Evolutionary conservation across 1,284 basidiomycete genomes (phyloP).

Genomic region (Ceratobasidium papillatum): DNA sequence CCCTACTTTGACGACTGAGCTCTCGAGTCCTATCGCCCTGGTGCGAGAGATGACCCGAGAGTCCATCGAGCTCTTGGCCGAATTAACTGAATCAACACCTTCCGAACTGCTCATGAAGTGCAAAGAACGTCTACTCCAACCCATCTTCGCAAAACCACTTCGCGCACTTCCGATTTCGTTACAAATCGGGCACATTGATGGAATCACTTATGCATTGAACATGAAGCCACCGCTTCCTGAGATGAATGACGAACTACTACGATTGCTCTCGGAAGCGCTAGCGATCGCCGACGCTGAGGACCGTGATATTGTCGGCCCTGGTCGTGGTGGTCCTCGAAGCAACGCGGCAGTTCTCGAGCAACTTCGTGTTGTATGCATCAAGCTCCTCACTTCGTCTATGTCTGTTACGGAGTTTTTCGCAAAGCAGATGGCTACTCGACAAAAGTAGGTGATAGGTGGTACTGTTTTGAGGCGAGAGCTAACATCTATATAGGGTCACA

Average conservation of each 20-base stretch:
- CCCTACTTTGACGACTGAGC: conserved; percentile 88
- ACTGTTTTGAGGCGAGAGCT: conserved; percentile 33
- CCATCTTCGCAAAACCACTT: conserved; percentile 97
- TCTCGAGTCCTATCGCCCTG: conserved; percentile 86
- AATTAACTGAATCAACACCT: conserved; percentile 75
- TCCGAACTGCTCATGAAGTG: conserved; percentile 85
- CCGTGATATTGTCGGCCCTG: conserved; percentile 77
- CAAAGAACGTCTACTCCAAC: conserved; percentile 85
- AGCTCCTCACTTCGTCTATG: conserved; percentile 93
- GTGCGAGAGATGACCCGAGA: conserved; percentile 87
- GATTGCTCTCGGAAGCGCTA: conserved; percentile 92
- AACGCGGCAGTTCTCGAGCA: conserved; percentile 85
- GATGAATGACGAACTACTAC: conserved; percentile 90
- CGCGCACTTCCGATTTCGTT: conserved; percentile 94
- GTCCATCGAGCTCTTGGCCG: conserved; percentile 83
- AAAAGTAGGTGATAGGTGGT: conserved; percentile 64
- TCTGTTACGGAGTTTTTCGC: conserved; percentile 92
- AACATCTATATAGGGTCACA: conserved; percentile 72
- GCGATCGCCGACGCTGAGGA: conserved; percentile 98
- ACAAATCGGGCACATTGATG: conserved; percentile 99
- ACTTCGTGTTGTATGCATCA: conserved; percentile 95
- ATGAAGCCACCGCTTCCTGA: conserved; percentile 87
- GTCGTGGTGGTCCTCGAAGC: conserved; percentile 78
- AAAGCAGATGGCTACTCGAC: conserved; percentile 81
- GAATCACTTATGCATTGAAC: conserved; percentile 90